Conservation (phyloP, 2,329 filamentous ascomycete genomes). For the Falciphora oryzae region DNA sequence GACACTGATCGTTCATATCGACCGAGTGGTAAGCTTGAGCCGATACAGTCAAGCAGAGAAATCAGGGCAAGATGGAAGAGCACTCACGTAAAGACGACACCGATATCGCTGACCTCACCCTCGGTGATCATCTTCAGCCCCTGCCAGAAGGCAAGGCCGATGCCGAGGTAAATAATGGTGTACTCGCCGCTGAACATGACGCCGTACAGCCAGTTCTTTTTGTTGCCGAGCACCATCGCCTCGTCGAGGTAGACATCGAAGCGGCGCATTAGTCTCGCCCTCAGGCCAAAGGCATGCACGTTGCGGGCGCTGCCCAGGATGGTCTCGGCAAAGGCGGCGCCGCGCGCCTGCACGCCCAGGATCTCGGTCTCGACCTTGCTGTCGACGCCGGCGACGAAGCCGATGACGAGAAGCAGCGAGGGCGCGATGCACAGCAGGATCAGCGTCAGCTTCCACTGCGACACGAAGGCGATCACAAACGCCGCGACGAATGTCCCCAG, state of each 20-base stretch:
- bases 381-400: conserved; percentile 22
- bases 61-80: neutral
- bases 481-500: conserved; percentile 21
- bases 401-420: conserved; percentile 7
- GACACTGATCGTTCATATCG: conserved; percentile 20
- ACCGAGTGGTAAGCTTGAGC: neutral
- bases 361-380: conserved; percentile 8
- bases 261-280: conserved; percentile 28
- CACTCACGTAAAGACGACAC: conserved; percentile 7
- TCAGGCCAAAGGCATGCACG: conserved; percentile 38
- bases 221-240: conserved; percentile 31
- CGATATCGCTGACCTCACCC: conserved; percentile 35
- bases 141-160: conserved; percentile 46
- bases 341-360: conserved; percentile 20
- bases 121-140: conserved; percentile 39
- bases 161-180: conserved; percentile 41
- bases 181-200: conserved; percentile 40
- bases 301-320: conserved; percentile 42
- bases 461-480: conserved; percentile 22
- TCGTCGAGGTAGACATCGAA: conserved; percentile 37
- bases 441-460: conserved; percentile 26
- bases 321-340: conserved; percentile 42
- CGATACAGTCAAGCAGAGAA: neutral
- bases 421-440: conserved; percentile 14
- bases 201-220: conserved; percentile 38